Conservation (phyloP, 345 rosid species). For the Kandelia obovata region DNA sequence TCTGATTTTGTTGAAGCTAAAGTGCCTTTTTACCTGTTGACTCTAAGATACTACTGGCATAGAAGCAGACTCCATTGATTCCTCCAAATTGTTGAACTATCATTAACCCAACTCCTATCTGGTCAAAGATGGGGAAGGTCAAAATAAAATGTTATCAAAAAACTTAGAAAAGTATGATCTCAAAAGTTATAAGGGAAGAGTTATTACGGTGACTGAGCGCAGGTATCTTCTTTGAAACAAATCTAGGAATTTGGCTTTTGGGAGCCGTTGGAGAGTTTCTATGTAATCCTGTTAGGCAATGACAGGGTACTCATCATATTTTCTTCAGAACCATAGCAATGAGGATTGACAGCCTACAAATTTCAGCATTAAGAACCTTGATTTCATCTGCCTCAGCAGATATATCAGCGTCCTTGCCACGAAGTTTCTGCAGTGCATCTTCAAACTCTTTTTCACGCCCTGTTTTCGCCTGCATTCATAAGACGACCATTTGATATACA, state of each 20-base stretch:
- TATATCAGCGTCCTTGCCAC: conserved; percentile 73
- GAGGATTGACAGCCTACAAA: neutral
- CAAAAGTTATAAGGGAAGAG: neutral
- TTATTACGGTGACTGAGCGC: conserved; percentile 62
- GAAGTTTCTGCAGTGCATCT: conserved; percentile 66
- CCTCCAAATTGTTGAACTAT: conserved; percentile 91
- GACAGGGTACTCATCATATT: neutral
- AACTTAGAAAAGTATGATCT: neutral
- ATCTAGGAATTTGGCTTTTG: conserved; percentile 64
- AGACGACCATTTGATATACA: neutral
- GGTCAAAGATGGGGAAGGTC: conserved; percentile 19
- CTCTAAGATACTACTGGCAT: conserved; percentile 66
- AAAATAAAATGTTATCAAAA: neutral
- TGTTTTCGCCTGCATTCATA: conserved; percentile 58
- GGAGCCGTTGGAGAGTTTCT: conserved; percentile 64
- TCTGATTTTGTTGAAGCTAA: too few species aligned
- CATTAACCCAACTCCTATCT: conserved; percentile 95
- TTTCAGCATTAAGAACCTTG: conserved; percentile 40
- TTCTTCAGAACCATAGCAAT: neutral
- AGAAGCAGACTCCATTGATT: conserved; percentile 83
- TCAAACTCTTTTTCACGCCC: conserved; percentile 61
- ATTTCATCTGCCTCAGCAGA: conserved; percentile 72
- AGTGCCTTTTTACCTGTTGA: conserved; percentile 57
- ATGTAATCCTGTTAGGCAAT: conserved; percentile 62
- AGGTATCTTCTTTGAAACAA: conserved; percentile 71